Evolutionary conservation across 345 rosid genomes (phyloP), one percentile per base, ranked within the genome.

Genomic region (Triadica sebifera): DNA sequence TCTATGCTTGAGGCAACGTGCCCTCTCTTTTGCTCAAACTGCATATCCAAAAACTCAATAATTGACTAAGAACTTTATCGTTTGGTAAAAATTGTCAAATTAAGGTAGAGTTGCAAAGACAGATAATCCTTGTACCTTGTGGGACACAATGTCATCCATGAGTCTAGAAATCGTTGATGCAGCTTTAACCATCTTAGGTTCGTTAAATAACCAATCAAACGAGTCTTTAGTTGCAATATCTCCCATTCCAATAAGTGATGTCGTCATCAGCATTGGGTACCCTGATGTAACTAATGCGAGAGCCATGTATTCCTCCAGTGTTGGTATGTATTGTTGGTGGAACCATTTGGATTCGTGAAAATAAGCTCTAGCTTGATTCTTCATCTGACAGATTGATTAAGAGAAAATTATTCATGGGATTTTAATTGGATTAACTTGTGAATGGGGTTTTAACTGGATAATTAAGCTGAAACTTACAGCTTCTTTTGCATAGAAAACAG

Each of bases 291-390:
- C 47, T 12, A 72, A 20, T 25, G 80, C 77, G 45, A 77, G 65
- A 1, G 38, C 16, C 80, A 75, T 47, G 69, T 81, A 85, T 73
- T 81, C 85, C 15, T 85, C 81, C 50, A 83, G 16, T 1, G 72
- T 72, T 0, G 84, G 86, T 10, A 69, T 62, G 68, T 80, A 29
- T 0, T 62, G 10, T 13, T 59, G 11, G 38, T 83, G 51, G 1
- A 59, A 50, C 84, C 86, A 85, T 56, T 61, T 74, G 3, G 88
- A 79, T 73, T 85, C 86, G 1, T 11, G 15, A 6, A 70, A 74
- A 71, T 78, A 82, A 4, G 71, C 75, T 50, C 24, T 11, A 5
- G 51, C 78, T 12, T 41, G 47, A 2, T 24, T 22, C 38, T 70
- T 70, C 72, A 79, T 63, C 82, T 79, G 74, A 43, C 1, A 25